Conservation (phyloP, 352 stramenopile genomes). For the Phytopythium kandeliae region DNA sequence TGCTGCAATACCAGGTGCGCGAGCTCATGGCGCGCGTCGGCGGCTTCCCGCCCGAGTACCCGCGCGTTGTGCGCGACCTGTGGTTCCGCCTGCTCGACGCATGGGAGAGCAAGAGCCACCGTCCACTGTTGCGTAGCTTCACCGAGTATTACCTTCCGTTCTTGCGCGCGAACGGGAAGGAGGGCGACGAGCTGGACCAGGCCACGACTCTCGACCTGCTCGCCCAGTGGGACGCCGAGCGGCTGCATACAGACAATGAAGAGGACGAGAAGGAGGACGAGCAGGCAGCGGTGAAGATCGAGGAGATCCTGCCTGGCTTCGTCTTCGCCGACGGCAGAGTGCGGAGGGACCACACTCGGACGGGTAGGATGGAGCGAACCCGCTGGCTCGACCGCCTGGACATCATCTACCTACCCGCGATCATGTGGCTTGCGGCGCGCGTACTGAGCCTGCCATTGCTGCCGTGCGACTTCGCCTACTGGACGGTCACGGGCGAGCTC, state of each 20-base stretch:
- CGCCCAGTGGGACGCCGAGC: conserved; percentile 63
- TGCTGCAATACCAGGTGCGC: conserved; percentile 47
- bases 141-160: conserved; percentile 55
- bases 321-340: neutral
- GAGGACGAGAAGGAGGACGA: conserved; percentile 5
- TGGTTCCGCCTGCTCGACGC: conserved; percentile 67
- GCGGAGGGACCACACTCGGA: neutral
- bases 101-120: conserved; percentile 52
- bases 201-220: conserved; percentile 52
- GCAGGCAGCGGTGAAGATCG: too few relatives aligned
- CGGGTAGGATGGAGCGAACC: neutral
- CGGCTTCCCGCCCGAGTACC: conserved; percentile 37
- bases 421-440: conserved; percentile 56
- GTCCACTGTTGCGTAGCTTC: conserved; percentile 62
- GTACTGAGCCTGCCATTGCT: conserved; percentile 59
- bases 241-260: conserved; percentile 18
- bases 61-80: conserved; percentile 41
- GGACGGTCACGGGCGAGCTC: conserved; percentile 51
- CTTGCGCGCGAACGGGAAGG: neutral
- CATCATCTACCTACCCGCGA: conserved; percentile 47
- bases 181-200: conserved; percentile 42
- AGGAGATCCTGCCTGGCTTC: neutral
- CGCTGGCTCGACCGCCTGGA: conserved; percentile 37
- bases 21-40: conserved; percentile 34
- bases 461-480: conserved; percentile 56